Base-by-base conservation (phyloP, 768 basidiomycete genomes). In the Hericium coralloides region DNA sequence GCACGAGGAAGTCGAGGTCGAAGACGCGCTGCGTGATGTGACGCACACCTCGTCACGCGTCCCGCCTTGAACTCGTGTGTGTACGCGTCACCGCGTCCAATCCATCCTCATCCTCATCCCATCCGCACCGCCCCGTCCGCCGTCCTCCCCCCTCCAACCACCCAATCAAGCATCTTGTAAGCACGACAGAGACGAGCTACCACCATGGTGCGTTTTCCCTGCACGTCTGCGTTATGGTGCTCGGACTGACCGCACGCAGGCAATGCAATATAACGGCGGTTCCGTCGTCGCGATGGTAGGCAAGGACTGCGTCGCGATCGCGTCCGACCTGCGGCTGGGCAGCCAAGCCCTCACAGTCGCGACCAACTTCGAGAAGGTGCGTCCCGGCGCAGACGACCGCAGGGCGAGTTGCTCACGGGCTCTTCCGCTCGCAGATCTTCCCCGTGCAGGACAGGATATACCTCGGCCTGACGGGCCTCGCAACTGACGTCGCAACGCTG, bases 241-340 rank as follows among this genome's bases (percentile, higher is more conserved):
- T 6, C 31, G 31, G 31, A 9, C 31, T 31, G 31, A 31, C 5
- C 31, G 31, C 31, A 31, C 31, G 91, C 93, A 91, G 68, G 84
- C 89, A 65, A 89, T 95, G 89, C 81, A 92, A 73, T 78, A 85
- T 60, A 98, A 97, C 79, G 95, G 95, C 76, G 97, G 97, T 74
- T 97, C 95, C 74, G 92, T 95, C 66, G 81, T 99, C 73, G 97
- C 97, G 77, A 99, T 99, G 97, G 88, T 89, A 58, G 97, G 97
- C 61, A 98, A 98, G 74, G 89, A 93, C 64, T 99, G 97, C 71
- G 97, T 99, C 52, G 97, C 97, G 54, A 98, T 98, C 73, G 97
- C 95, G 25, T 92, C 89, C 55, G 97, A 99, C 74, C 68, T 95
- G 63, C 83, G 95, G 60, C 75, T 98, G 55, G 97, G 97, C 58